A percentile compares a stretch with the other conserved stretches of the same genome.
Evolutionary conservation across 768 basidiomycete genomes (phyloP).

Genomic region (Leccinum pellstonianum): DNA sequence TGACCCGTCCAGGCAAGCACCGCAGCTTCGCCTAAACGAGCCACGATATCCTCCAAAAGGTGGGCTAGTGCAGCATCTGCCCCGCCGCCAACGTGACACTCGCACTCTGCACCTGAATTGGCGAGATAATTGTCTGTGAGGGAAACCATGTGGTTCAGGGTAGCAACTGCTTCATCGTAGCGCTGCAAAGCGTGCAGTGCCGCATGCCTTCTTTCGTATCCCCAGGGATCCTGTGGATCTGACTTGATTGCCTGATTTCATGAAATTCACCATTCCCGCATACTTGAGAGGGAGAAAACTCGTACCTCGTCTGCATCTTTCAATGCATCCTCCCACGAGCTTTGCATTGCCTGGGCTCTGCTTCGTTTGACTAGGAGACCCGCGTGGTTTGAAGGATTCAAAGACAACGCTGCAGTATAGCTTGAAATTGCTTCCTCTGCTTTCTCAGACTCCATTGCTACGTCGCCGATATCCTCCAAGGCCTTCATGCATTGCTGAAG

Average conservation of each 20-base stretch:
- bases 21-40: background rate
- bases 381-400: background rate
- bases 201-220: constrained; percentile 2
- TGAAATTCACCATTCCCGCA: background rate
- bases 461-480: background rate
- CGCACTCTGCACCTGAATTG: background rate
- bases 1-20: constrained; percentile 14
- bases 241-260: background rate
- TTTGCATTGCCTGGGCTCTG: background rate
- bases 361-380: constrained; percentile 12
- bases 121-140: background rate
- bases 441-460: background rate
- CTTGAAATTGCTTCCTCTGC: background rate
- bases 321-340: constrained; percentile 8
- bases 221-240: background rate
- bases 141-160: background rate
- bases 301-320: constrained; percentile 16
- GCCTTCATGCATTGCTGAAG: background rate
- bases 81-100: constrained; percentile 6
- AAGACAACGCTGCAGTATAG: background rate
- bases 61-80: constrained; percentile 4
- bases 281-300: no score
- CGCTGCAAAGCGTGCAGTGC: constrained; percentile 1
- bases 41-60: constrained; percentile 13
- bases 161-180: background rate